Percentiles rank a stretch among this genome's conserved stretches.
Evolutionary conservation across 148 eudicot species (phyloP).

Genomic region (Spergularia bocconei): DNA sequence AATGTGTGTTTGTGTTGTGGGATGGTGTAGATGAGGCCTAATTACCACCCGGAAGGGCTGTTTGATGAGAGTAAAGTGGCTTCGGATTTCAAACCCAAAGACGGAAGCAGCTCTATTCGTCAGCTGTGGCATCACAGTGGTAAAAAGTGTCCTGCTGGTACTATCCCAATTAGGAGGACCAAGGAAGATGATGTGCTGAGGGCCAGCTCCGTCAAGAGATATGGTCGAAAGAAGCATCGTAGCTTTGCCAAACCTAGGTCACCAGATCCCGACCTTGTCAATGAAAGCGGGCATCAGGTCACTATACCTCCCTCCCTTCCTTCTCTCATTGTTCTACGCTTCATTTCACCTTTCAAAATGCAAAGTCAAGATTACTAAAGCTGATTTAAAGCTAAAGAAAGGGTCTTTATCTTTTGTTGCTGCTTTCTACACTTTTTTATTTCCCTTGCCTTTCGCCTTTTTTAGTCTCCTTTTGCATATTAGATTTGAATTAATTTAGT

Average conservation of each 20-base stretch:
- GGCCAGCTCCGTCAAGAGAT: slow-evolving; percentile 79
- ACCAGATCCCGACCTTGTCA: slow-evolving; percentile 87
- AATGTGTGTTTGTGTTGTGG: too few species aligned
- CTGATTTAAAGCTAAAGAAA: too few species aligned
- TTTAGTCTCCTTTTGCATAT: too few species aligned
- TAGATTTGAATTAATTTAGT: too few species aligned
- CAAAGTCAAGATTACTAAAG: too few species aligned
- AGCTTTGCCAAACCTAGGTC: slow-evolving; percentile 74
- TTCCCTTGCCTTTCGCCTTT: too few species aligned
- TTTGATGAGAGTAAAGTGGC: slow-evolving; percentile 57
- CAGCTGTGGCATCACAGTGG: slow-evolving; percentile 92
- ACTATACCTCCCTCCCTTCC: too few species aligned
- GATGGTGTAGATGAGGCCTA: slow-evolving; percentile 59
- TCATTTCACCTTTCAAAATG: too few species aligned
- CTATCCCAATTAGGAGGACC: slow-evolving; percentile 90
- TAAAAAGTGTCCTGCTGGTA: slow-evolving; percentile 55
- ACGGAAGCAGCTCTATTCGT: slow-evolving; percentile 32
- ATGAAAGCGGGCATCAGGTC: slow-evolving; percentile 75
- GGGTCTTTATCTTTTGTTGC: too few species aligned
- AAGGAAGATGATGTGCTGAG: slow-evolving; percentile 76
- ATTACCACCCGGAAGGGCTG: slow-evolving; percentile 79
- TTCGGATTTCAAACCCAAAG: slow-evolving; percentile 17
- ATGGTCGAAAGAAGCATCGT: slow-evolving; percentile 77
- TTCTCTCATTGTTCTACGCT: too few species aligned
- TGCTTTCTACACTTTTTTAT: too few species aligned